These are phyloP conservation scores for Hypoxylon cercidicola DNA, from an alignment of 495 filamentous ascomycete genomes.

Conservation along the genomic window DNA sequence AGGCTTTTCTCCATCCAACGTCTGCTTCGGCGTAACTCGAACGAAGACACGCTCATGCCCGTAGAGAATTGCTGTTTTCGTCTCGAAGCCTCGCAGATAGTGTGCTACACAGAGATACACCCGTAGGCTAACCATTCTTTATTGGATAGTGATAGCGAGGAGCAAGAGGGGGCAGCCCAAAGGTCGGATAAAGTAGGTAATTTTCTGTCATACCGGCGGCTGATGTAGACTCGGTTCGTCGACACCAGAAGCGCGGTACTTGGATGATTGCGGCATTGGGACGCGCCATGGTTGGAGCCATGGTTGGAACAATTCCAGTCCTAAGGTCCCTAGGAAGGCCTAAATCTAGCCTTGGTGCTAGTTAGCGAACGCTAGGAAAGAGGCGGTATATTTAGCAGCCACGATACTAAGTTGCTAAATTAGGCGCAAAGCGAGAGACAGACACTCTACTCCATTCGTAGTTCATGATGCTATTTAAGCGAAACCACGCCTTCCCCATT, in stretches of 20 bases:
- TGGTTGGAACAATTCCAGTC: slow-evolving; percentile 14
- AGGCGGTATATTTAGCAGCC: slow-evolving; percentile 12
- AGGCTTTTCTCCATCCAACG: slow-evolving; percentile 20
- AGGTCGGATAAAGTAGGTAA: too few relatives aligned
- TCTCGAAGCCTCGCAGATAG: neutral
- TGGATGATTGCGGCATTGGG: slow-evolving; percentile 7
- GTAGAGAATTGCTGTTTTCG: neutral
- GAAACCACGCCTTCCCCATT: slow-evolving; percentile 6
- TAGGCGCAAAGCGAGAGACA: slow-evolving; percentile 2
- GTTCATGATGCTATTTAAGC: slow-evolving; percentile 3
- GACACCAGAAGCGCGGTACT: slow-evolving; percentile 5
- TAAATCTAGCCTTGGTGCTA: neutral
- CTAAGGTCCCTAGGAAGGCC: neutral
- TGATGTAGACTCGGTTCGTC: neutral
- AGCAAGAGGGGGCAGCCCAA: too few relatives aligned
- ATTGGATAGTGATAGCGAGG: too few relatives aligned
- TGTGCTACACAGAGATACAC: too few relatives aligned
- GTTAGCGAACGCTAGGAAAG: slow-evolving; percentile 5
- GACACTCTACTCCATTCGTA: slow-evolving; percentile 14
- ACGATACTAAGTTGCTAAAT: slow-evolving; percentile 22
- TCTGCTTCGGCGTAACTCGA: neutral
- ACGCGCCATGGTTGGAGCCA: too few relatives aligned
- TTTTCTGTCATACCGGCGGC: too few relatives aligned
- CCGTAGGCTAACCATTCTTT: too few relatives aligned
- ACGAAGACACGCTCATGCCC: neutral